Percentiles rank a stretch among this genome's conserved stretches.
These are phyloP conservation scores for Elsinoe batatas DNA, from an alignment of 2,329 filamentous ascomycete genomes.

Conservation along the genomic window DNA sequence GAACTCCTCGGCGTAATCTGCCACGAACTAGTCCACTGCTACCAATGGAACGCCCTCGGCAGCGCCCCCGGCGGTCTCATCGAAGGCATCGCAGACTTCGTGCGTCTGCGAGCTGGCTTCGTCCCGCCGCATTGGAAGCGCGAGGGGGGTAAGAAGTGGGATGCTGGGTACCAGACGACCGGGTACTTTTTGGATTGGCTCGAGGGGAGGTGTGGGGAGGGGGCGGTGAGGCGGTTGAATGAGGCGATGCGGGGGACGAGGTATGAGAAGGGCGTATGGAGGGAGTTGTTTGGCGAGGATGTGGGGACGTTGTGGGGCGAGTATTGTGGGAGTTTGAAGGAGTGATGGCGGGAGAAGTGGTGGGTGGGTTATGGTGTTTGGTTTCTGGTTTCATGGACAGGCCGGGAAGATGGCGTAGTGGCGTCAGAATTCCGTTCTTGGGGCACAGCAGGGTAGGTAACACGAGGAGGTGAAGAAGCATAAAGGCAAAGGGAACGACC, in stretches of 20 bases:
- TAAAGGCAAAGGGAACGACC: too few relatives aligned
- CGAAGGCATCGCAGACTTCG: constrained; percentile 90
- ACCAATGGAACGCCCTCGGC: constrained; percentile 62
- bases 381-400: too few relatives aligned
- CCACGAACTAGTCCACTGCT: constrained; percentile 93
- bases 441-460: too few relatives aligned
- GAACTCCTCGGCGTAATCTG: constrained; percentile 74
- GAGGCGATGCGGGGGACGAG: constrained; percentile 52
- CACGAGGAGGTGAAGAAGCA: too few relatives aligned
- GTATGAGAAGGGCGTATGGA: constrained; percentile 62
- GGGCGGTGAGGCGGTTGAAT: constrained; percentile 49
- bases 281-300: constrained; percentile 52
- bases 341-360: constrained; percentile 11
- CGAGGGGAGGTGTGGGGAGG: constrained; percentile 51
- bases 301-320: constrained; percentile 65
- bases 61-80: constrained; percentile 60
- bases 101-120: constrained; percentile 63
- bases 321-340: constrained; percentile 49
- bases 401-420: too few relatives aligned
- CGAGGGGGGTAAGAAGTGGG: constrained; percentile 57
- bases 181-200: constrained; percentile 86
- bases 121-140: constrained; percentile 75
- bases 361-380: background rate
- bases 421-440: too few relatives aligned
- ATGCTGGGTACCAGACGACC: constrained; percentile 80